Percentiles rank a stretch among this genome's conserved stretches.
These are phyloP conservation scores for Lachnellula hyalina DNA, from an alignment of 2,329 filamentous ascomycete genomes.

Conservation along the genomic window DNA sequence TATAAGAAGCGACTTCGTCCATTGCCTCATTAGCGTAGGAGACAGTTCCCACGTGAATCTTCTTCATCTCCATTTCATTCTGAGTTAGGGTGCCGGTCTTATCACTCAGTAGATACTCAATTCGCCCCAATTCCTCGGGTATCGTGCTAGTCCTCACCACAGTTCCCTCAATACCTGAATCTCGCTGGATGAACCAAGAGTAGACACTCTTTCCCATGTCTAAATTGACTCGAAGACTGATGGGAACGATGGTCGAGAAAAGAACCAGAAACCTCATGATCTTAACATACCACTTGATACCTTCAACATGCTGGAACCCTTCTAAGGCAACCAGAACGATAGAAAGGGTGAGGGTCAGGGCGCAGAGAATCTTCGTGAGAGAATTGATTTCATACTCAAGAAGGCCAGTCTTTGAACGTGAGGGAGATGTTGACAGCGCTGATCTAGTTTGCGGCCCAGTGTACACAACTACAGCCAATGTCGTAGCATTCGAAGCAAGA, in stretches of 20 bases:
- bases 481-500: slow-evolving; percentile 85
- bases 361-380: slow-evolving; percentile 90
- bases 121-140: slow-evolving; percentile 88
- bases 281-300: slow-evolving; percentile 83
- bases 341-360: slow-evolving; percentile 79
- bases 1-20: slow-evolving; percentile 88
- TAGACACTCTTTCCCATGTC: slow-evolving; percentile 97
- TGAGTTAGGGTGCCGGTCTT: slow-evolving; percentile 98
- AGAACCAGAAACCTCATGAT: slow-evolving; percentile 97
- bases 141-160: slow-evolving; percentile 97
- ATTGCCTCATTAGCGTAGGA: slow-evolving; percentile 98
- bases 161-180: slow-evolving; percentile 83
- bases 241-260: slow-evolving; percentile 98
- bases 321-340: slow-evolving; percentile 84
- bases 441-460: slow-evolving; percentile 92
- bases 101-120: slow-evolving; percentile 93
- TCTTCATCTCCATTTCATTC: slow-evolving; percentile 98
- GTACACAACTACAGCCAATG: slow-evolving; percentile 86
- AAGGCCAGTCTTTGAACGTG: slow-evolving; percentile 88
- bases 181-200: slow-evolving; percentile 89
- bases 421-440: slow-evolving; percentile 85
- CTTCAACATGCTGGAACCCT: slow-evolving; percentile 64
- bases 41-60: slow-evolving; percentile 96
- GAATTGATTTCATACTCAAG: slow-evolving; percentile 97
- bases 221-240: slow-evolving; percentile 91